Evolutionary conservation across 108 stramenopile species (phyloP).

Genomic region (Conticribra weissflogii): DNA sequence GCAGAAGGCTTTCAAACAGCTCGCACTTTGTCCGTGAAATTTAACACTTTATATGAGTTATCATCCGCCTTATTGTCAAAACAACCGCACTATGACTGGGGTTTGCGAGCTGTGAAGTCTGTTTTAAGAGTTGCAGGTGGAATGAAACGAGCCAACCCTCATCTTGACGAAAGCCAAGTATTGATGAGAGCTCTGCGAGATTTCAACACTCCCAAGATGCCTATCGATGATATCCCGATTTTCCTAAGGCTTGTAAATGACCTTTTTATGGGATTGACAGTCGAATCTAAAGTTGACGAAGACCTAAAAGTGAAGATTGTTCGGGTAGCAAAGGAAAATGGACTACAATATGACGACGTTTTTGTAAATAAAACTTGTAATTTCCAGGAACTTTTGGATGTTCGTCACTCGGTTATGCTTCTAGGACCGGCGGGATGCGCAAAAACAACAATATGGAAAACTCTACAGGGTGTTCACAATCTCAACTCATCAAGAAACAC

Average conservation of each 20-base stretch:
- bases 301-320: slow-evolving; percentile 68
- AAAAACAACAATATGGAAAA: slow-evolving; percentile 93
- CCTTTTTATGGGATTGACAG: slow-evolving; percentile 87
- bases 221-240: slow-evolving; percentile 86
- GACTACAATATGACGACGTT: slow-evolving; percentile 67
- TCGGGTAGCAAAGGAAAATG: slow-evolving; percentile 64
- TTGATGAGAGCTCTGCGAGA: slow-evolving; percentile 93
- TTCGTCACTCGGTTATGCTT: slow-evolving; percentile 92
- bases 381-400: slow-evolving; percentile 90
- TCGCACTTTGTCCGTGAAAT: slow-evolving; percentile 86
- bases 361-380: slow-evolving; percentile 81
- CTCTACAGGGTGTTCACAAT: slow-evolving; percentile 82
- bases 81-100: slow-evolving; percentile 94
- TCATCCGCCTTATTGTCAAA: slow-evolving; percentile 85
- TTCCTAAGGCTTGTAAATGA: slow-evolving; percentile 89
- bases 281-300: slow-evolving; percentile 84
- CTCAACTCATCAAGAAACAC: slow-evolving; percentile 78
- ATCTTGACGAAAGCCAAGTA: slow-evolving; percentile 84
- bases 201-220: slow-evolving; percentile 94
- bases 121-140: slow-evolving; percentile 89
- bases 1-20: slow-evolving; percentile 92
- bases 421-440: slow-evolving; percentile 90
- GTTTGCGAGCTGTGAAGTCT: slow-evolving; percentile 90
- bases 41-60: slow-evolving; percentile 89
- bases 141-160: slow-evolving; percentile 90